Conservation (phyloP, 352 stramenopile species). For the Albugo laibachii region DNA sequence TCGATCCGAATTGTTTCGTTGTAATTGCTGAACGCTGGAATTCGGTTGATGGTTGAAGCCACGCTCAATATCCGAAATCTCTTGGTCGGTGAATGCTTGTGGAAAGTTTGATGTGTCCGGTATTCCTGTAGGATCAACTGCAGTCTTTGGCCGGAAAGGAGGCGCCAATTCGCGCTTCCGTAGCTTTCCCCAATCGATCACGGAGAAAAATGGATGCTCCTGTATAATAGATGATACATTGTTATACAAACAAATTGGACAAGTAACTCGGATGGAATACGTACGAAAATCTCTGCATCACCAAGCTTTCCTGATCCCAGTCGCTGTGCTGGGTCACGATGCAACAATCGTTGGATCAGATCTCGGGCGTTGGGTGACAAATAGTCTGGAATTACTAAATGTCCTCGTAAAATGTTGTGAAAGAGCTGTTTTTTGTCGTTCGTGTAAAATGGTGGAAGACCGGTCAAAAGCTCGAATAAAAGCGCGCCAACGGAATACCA, state of each 20-base stretch:
- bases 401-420: slow-evolving; percentile 73
- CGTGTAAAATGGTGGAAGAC: slow-evolving; percentile 70
- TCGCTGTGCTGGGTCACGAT: slow-evolving; percentile 63
- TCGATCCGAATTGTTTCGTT: slow-evolving; percentile 33
- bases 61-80: slow-evolving; percentile 74
- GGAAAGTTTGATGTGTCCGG: slow-evolving; percentile 76
- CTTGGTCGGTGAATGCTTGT: slow-evolving; percentile 66
- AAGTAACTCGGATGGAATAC: slow-evolving; percentile 3
- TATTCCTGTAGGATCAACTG: slow-evolving; percentile 35
- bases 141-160: slow-evolving; percentile 75
- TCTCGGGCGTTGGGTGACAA: slow-evolving; percentile 51
- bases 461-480: slow-evolving; percentile 65
- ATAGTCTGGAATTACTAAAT: slow-evolving; percentile 65
- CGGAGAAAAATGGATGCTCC: slow-evolving; percentile 62
- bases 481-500: slow-evolving; percentile 71
- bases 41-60: slow-evolving; percentile 23
- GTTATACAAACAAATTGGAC: background rate
- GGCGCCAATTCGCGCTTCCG: slow-evolving; percentile 56
- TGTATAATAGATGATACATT: slow-evolving; percentile 3
- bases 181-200: slow-evolving; percentile 73
- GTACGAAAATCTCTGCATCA: slow-evolving; percentile 67
- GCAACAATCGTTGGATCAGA: slow-evolving; percentile 58
- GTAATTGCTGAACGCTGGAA: slow-evolving; percentile 31
- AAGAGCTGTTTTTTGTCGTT: slow-evolving; percentile 83
- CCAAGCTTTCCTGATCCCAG: slow-evolving; percentile 47